These are phyloP conservation scores for Endoconidiophora laricicola DNA, from an alignment of 2,329 filamentous ascomycete species.

Conservation along the genomic window DNA sequence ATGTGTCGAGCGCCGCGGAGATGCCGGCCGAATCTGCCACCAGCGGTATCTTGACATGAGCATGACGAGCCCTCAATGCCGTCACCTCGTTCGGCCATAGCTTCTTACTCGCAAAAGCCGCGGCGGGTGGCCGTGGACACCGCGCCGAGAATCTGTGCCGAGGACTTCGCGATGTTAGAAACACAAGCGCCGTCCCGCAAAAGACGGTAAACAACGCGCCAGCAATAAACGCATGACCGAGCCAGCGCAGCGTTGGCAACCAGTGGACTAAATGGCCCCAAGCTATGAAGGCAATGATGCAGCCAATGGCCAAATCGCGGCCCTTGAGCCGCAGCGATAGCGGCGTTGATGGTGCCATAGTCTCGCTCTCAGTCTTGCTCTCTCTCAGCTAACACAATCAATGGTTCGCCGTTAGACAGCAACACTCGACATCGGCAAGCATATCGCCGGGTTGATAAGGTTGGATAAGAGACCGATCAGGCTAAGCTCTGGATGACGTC, in stretches of 20 bases:
- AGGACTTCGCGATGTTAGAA: conserved; percentile 42
- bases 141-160: conserved; percentile 22
- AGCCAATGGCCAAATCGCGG: conserved; percentile 53
- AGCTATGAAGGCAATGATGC: conserved; percentile 57
- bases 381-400: too few species aligned
- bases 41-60: conserved; percentile 52
- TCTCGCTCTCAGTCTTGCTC: too few species aligned
- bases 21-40: conserved; percentile 62
- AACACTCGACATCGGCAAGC: too few species aligned
- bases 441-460: too few species aligned
- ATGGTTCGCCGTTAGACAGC: too few species aligned
- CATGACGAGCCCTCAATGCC: conserved; percentile 45
- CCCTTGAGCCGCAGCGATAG: conserved; percentile 37
- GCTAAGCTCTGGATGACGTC: too few species aligned
- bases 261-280: conserved; percentile 78
- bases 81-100: conserved; percentile 57
- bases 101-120: conserved; percentile 42
- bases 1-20: conserved; percentile 61
- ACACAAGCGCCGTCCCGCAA: conserved; percentile 39
- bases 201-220: conserved; percentile 44
- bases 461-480: too few species aligned
- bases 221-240: conserved; percentile 65
- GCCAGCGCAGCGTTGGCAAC: conserved; percentile 67
- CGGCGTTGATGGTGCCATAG: not conserved
- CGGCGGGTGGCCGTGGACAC: conserved; percentile 26